Evolutionary conservation across 2,329 filamentous ascomycete species (phyloP).

Genomic region (Grosmannia clavigera): DNA sequence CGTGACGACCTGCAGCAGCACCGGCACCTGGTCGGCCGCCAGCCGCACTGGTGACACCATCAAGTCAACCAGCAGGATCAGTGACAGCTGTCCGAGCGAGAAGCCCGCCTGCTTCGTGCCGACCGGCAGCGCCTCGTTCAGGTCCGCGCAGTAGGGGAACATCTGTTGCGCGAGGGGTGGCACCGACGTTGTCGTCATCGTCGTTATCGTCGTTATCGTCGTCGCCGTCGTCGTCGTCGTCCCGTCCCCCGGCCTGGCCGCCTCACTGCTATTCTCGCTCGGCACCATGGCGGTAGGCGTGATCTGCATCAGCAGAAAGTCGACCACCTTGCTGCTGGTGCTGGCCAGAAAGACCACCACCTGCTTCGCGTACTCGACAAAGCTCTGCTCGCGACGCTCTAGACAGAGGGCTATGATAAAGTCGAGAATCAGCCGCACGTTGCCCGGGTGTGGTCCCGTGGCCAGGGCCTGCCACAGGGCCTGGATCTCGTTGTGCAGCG

Average conservation of each 20-base stretch:
- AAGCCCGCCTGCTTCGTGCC: conserved; percentile 89
- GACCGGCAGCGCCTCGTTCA: conserved; percentile 65
- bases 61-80: conserved; percentile 88
- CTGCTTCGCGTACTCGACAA: conserved; percentile 95
- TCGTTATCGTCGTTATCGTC: background rate
- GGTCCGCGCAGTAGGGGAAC: conserved; percentile 81
- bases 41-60: conserved; percentile 88
- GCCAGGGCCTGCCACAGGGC: conserved; percentile 94
- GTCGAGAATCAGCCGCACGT: conserved; percentile 86
- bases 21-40: conserved; percentile 64
- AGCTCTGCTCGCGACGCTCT: conserved; percentile 91
- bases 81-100: conserved; percentile 80
- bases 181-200: background rate
- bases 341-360: conserved; percentile 94
- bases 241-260: background rate
- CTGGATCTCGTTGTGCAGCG: conserved; percentile 91
- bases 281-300: conserved; percentile 95
- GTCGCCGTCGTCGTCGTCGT: background rate
- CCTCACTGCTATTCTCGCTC: conserved; percentile 57
- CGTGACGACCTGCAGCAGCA: conserved; percentile 80
- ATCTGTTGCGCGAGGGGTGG: background rate
- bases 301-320: conserved; percentile 85
- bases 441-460: conserved; percentile 82
- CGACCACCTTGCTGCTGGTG: conserved; percentile 72
- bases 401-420: conserved; percentile 93